Evolutionary conservation across 805 yeast species (phyloP), one percentile per base, ranked within the genome.

Genomic region (Saccharomyces mikatae): DNA sequence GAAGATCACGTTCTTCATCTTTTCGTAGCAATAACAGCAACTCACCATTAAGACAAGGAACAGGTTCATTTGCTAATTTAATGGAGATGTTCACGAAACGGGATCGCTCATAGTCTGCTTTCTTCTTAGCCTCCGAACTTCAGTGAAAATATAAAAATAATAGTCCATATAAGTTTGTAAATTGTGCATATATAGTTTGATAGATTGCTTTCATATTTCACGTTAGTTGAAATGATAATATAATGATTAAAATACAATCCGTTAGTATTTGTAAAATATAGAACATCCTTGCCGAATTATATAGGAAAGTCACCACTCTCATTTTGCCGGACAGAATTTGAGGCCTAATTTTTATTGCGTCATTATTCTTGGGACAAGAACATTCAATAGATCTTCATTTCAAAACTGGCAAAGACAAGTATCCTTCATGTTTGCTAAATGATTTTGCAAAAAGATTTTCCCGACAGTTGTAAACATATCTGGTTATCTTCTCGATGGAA

Each of bases 1-100:
- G n/a, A n/a, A 22, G 28, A 13, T 27, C 50, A 32, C 31, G 36
- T 13, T 14, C 30, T 24, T 26, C 44, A 8, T 36, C 44, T 6
- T 9, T 36, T 9, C 17, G 24, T 10, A 36, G 44, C 10, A 36
- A 36, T 17, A 36, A 17, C 9, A 36, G 44, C 11, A 36, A 36
- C 44, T 36, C 44, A n/a, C 44, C 44, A 36, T 17, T 17, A 17
- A 36, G 44, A 36, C 44, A 53, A 51, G 56, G 56, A 28, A 55
- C 61, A 2, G 49, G 56, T 10, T 59, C 62, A 3, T 51, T 59
- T 31, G 47, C 52, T 2, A 54, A 47, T 27, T 50, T 54, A 14
- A 47, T 54, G 26, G 56, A 54, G 14, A 22, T 50, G 11, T 51
- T 54, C 14, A 47, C 56, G 13, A 54, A 41, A 29, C 51, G 41